These are phyloP conservation scores for Daldinia grandis DNA, from an alignment of 495 filamentous ascomycete species.

Conservation along the genomic window DNA sequence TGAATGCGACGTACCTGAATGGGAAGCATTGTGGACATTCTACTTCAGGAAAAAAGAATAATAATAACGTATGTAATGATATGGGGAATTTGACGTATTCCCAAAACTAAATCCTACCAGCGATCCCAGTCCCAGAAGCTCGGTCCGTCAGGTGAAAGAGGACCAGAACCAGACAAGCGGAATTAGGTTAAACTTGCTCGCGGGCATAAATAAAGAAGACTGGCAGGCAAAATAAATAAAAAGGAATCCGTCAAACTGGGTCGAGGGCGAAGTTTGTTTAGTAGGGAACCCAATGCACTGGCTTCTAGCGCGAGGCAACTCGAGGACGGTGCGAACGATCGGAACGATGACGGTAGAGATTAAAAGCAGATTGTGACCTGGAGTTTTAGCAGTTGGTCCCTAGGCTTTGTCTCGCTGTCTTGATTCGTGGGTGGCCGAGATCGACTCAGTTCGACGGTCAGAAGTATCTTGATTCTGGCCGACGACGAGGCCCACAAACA, in stretches of 20 bases:
- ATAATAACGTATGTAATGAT: conserved; percentile 4
- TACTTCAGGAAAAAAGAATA: conserved; percentile 1
- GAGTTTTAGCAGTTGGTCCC: conserved; percentile 5
- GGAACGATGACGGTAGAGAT: conserved; percentile 24
- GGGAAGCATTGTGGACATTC: conserved; percentile 32
- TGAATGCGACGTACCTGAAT: conserved; percentile 40
- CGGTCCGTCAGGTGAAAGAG: conserved; percentile 27
- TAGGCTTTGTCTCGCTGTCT: conserved; percentile 23
- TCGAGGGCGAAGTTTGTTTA: conserved; percentile 37
- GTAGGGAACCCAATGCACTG: conserved; percentile 35
- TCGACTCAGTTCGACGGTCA: conserved; percentile 33
- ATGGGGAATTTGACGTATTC: conserved; percentile 16
- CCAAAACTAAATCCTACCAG: conserved; percentile 23
- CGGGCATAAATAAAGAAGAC: conserved; percentile 25
- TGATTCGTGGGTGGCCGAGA: conserved; percentile 24
- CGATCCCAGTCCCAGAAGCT: conserved; percentile 22
- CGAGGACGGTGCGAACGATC: conserved; percentile 21
- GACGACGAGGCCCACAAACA: conserved; percentile 34
- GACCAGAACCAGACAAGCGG: conserved; percentile 31
- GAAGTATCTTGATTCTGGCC: conserved; percentile 26
- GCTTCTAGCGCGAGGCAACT: conserved; percentile 35
- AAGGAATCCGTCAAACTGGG: conserved; percentile 38
- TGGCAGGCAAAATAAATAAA: conserved; percentile 13
- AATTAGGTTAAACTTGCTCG: conserved; percentile 30
- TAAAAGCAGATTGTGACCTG: neutral